Conservation (phyloP, 768 basidiomycete species). For the Mrakia frigida region DNA sequence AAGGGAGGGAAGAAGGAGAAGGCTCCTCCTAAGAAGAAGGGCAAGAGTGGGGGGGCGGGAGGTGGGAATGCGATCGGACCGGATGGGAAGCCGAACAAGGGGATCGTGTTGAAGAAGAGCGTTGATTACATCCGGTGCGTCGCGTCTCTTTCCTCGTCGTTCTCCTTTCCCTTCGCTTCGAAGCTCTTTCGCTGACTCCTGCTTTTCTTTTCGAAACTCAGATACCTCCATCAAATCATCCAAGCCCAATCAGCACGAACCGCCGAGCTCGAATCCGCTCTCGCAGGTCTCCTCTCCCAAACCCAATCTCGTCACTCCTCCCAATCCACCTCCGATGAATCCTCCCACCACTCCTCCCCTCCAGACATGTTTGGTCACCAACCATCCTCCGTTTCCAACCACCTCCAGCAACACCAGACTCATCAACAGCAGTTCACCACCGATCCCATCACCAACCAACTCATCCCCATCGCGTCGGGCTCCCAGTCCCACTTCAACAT, state of each 20-base stretch:
- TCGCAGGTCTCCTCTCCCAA: conserved; percentile 38
- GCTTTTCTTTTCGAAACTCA: not conserved
- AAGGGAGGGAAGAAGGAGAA: conserved; percentile 23
- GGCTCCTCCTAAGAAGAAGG: not conserved
- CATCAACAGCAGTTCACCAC: conserved; percentile 1
- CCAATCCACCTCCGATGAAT: not conserved
- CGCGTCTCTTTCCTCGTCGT: too few relatives aligned
- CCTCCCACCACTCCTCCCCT: conserved; percentile 4
- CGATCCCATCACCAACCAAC: conserved; percentile 10
- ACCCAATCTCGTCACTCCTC: conserved; percentile 3
- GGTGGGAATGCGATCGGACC: conserved; percentile 23
- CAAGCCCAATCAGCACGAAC: conserved; percentile 71
- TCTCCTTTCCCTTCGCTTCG: not conserved
- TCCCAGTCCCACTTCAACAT: too few relatives aligned
- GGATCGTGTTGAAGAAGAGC: conserved; percentile 82
- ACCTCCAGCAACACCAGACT: not conserved
- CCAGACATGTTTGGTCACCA: conserved; percentile 5
- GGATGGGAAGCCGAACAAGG: conserved; percentile 82
- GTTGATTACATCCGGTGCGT: conserved; percentile 58
- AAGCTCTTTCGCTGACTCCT: conserved; percentile 3
- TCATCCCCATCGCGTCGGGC: conserved; percentile 1
- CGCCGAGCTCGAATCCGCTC: conserved; percentile 69
- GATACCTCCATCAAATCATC: conserved; percentile 82
- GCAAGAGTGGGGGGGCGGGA: conserved; percentile 23
- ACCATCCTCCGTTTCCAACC: not conserved